Conservation (phyloP, 2,329 filamentous ascomycete species). For the Aureobasidium sp. region DNA sequence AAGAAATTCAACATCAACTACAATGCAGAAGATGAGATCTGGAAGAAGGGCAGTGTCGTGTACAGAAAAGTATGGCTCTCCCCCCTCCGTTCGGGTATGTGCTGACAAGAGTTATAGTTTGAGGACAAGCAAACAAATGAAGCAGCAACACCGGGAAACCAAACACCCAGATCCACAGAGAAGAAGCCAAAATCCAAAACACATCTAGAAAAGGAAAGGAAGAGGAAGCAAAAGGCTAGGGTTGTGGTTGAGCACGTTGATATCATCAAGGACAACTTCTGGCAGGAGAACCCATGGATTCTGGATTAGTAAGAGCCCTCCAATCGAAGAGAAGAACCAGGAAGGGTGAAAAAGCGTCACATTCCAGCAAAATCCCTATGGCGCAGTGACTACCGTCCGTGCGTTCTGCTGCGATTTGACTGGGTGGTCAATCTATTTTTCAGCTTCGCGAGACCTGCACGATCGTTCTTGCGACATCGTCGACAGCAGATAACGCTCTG, state of each 20-base stretch:
- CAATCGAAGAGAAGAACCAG: background rate
- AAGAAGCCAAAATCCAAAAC: slow-evolving; percentile 59
- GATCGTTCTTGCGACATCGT: background rate
- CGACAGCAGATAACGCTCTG: background rate
- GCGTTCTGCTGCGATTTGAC: no score
- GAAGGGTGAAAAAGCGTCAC: background rate
- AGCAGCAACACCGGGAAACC: slow-evolving; percentile 15
- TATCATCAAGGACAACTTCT: slow-evolving; percentile 93
- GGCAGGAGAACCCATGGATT: slow-evolving; percentile 65
- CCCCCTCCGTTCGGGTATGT: background rate
- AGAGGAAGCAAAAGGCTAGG: slow-evolving; percentile 68
- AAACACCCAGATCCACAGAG: background rate
- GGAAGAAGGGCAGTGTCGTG: slow-evolving; percentile 84
- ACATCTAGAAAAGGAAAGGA: slow-evolving; percentile 76
- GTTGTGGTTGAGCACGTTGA: slow-evolving; percentile 81
- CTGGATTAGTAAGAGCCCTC: background rate
- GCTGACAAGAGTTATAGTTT: background rate
- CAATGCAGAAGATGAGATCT: slow-evolving; percentile 90
- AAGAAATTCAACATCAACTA: slow-evolving; percentile 88
- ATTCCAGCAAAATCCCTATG: no score
- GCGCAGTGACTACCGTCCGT: no score
- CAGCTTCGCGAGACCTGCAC: no score
- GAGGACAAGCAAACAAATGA: background rate
- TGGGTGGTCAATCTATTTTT: no score
- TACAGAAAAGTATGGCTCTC: slow-evolving; percentile 47